These are phyloP conservation scores for Colletotrichum sp. DNA, from an alignment of 2,329 filamentous ascomycete species.

Conservation along the genomic window DNA sequence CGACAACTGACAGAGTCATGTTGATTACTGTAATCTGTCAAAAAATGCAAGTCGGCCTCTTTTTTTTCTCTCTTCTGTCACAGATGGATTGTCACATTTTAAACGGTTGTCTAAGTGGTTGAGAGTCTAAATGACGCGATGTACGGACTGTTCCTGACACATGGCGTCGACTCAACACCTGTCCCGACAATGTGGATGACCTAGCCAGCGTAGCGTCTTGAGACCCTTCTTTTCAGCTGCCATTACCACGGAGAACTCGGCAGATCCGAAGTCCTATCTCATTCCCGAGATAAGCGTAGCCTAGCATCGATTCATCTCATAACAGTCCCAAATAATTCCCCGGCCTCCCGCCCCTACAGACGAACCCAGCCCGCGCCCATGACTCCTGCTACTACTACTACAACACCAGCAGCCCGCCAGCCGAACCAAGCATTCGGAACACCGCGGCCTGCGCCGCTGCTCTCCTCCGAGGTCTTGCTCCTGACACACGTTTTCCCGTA, in stretches of 20 bases:
- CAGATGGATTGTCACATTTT: background rate
- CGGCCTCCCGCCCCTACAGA: background rate
- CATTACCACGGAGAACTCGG: background rate
- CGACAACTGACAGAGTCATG: background rate
- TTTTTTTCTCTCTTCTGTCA: fast-evolving
- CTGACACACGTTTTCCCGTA: background rate
- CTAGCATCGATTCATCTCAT: background rate
- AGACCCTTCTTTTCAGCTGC: background rate
- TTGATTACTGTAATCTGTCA: background rate
- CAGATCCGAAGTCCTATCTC: background rate
- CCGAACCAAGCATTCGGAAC: too few species aligned
- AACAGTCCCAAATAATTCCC: background rate
- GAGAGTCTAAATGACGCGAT: background rate
- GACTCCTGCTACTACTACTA: background rate
- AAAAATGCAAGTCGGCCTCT: background rate
- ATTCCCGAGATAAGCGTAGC: background rate
- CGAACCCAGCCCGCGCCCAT: background rate
- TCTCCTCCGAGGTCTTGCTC: background rate
- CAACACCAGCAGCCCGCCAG: background rate
- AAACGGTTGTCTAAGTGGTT: background rate
- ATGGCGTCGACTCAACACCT: background rate
- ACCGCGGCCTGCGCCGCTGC: background rate
- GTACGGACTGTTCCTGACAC: background rate
- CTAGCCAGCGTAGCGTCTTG: background rate
- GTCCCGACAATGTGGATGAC: background rate